Conservation (phyloP, 1,284 basidiomycete species). For the Cryptococcus deneoformans region DNA sequence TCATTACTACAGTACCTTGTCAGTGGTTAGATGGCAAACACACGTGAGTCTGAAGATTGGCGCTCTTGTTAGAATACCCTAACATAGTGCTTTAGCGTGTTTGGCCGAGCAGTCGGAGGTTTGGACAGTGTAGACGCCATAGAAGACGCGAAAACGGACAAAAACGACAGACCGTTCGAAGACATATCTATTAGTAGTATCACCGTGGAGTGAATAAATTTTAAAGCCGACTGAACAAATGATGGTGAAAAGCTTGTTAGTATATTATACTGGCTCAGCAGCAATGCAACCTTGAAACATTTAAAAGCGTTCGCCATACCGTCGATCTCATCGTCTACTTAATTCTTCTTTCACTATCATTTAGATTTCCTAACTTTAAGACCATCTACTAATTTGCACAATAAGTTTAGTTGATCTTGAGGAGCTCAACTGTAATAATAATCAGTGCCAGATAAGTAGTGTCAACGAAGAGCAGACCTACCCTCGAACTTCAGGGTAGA, state of each 20-base stretch:
- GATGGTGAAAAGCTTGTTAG: background rate
- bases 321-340: background rate
- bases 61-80: background rate
- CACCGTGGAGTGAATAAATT: slow-evolving; percentile 6
- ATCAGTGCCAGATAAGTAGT: background rate
- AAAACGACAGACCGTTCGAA: background rate
- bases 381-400: background rate
- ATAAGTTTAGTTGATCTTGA: slow-evolving; percentile 59
- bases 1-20: slow-evolving; percentile 94
- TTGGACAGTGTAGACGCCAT: slow-evolving; percentile 58
- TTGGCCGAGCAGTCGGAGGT: slow-evolving; percentile 55
- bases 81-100: slow-evolving; percentile 47
- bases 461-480: slow-evolving; percentile 53
- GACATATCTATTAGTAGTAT: background rate
- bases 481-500: slow-evolving; percentile 68
- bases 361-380: background rate
- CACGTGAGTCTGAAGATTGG: slow-evolving; percentile 42
- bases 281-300: background rate
- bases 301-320: background rate
- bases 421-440: slow-evolving; percentile 60
- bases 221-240: background rate
- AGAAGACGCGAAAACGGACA: slow-evolving; percentile 63
- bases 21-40: slow-evolving; percentile 76
- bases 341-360: background rate
- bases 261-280: background rate